Evolutionary conservation across 164 flowering plant genomes (phyloP), one percentile per base, ranked within the genome.

Genomic region (Santalum album): DNA sequence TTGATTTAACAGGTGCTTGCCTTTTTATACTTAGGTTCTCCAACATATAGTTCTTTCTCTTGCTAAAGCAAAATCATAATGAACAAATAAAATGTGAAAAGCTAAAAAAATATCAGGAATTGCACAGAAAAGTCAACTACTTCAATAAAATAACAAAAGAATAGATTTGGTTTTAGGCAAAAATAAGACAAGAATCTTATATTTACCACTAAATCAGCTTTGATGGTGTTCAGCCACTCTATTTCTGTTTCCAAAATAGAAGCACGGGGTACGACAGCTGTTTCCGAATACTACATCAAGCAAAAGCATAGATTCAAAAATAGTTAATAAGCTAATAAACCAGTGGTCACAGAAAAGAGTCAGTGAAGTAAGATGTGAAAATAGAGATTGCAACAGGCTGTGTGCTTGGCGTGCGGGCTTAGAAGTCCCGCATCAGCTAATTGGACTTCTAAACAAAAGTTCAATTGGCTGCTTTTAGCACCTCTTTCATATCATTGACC

Each of bases 131-230:
- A 43, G 5, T 16, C 21, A 16, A 43, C 47, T 5, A 38, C n/a
- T 34, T 12, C 26, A 1, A 12, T 16, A 12, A 20, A 35, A n/a
- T 22, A 19, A 53, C 36, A 2, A 16, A 29, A 35, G 12, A n/a
- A 2, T 5, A 17, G 3, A 3, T 4, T 9, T n/a, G 2, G 15
- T 7, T 12, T 6, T 1, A 9, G 16, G 20, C 3, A 42, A 55
- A 11, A 39, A n/a, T n/a, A n/a, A 27, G 23, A n/a, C 26, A 29
- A 45, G 39, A 51, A 55, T 17, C 18, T 54, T 15, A 16, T 7
- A 51, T 29, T 40, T 87, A 92, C 99, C 94, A 92, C 99, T 66
- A 92, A 71, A 65, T 92, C 99, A 52, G 99, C 96, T 63, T 85
- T 83, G 76, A 92, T 82, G 60, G 87, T 81, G 60, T 78, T 78